phyloP scores from a whole-genome alignment of 2,329 filamentous ascomycete species.

The Fusarium proliferatum region DNA sequence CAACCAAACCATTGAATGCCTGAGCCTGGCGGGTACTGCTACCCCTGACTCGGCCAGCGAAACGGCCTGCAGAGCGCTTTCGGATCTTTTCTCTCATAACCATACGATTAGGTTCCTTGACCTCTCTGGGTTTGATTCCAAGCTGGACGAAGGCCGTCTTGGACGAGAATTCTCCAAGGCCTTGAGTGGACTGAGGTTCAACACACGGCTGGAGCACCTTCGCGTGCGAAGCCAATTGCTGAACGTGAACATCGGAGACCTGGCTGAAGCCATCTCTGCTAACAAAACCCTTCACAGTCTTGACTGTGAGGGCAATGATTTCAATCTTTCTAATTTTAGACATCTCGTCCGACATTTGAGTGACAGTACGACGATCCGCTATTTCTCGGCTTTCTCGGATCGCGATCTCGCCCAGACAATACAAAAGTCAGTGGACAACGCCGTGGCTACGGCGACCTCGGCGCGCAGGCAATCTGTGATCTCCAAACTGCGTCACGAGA shows the following conservation, averaged over 20 bases:
- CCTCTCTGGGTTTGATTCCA: slow-evolving; percentile 67
- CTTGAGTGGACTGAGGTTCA: slow-evolving; percentile 59
- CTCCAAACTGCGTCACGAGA: slow-evolving; percentile 50
- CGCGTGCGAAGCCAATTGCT: slow-evolving; percentile 67
- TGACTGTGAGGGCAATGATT: slow-evolving; percentile 66
- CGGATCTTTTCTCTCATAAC: slow-evolving; percentile 64
- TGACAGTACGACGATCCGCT: slow-evolving; percentile 56
- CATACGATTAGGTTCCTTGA: slow-evolving; percentile 64
- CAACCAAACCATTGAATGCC: slow-evolving; percentile 62
- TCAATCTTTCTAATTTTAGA: slow-evolving; percentile 63
- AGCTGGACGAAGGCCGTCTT: slow-evolving; percentile 67
- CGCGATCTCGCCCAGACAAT: slow-evolving; percentile 51
- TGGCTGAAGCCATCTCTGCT: slow-evolving; percentile 61
- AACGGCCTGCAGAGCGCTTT: slow-evolving; percentile 60
- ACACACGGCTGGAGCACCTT: slow-evolving; percentile 60
- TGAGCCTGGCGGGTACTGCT: slow-evolving; percentile 66
- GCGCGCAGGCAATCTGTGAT: slow-evolving; percentile 51
- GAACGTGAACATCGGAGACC: slow-evolving; percentile 63
- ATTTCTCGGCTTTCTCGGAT: slow-evolving; percentile 57
- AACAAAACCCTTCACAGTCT: slow-evolving; percentile 63
- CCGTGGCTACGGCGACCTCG: slow-evolving; percentile 42
- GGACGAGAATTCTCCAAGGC: slow-evolving; percentile 64
- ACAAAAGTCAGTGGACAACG: slow-evolving; percentile 49
- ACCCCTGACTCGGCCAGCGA: slow-evolving; percentile 59
- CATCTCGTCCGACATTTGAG: slow-evolving; percentile 59